phyloP scores from a whole-genome alignment of 2,329 filamentous ascomycete genomes.

The Cadophora gregata region DNA sequence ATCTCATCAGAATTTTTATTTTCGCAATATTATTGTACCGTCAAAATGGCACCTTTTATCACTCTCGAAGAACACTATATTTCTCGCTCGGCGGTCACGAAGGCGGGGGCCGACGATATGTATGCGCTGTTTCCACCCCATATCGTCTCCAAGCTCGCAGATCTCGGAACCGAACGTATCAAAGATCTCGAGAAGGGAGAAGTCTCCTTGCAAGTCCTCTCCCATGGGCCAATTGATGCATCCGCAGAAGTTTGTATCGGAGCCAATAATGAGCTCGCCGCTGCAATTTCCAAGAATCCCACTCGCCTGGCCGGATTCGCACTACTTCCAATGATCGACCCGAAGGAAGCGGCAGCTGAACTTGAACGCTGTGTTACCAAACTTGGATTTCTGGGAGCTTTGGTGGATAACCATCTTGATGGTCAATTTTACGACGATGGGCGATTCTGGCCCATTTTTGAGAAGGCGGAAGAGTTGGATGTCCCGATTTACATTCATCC shows the following conservation, averaged over 20 bases:
- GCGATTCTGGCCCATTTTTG: conserved; percentile 47
- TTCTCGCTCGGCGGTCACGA: conserved; percentile 22
- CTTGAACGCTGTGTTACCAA: conserved; percentile 49
- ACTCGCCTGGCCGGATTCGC: conserved; percentile 52
- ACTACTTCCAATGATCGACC: conserved; percentile 49
- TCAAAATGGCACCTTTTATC: conserved; percentile 43
- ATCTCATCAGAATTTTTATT: background rate
- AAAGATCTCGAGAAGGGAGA: conserved; percentile 38
- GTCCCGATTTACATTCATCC: conserved; percentile 54
- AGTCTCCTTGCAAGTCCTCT: conserved; percentile 41
- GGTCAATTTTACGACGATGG: conserved; percentile 52
- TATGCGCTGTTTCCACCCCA: conserved; percentile 22
- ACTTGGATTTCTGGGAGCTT: conserved; percentile 54
- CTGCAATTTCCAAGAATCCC: conserved; percentile 42
- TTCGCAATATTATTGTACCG: background rate
- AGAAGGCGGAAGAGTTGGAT: conserved; percentile 47
- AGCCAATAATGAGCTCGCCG: conserved; percentile 46
- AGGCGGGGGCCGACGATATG: background rate
- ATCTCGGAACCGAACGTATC: conserved; percentile 37
- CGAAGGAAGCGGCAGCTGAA: conserved; percentile 46
- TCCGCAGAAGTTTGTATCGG: conserved; percentile 25
- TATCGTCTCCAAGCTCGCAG: conserved; percentile 30
- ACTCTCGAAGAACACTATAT: conserved; percentile 51
- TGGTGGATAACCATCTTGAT: conserved; percentile 51
- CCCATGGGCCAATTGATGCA: conserved; percentile 40